phyloP scores from a whole-genome alignment of 495 filamentous ascomycete genomes.

The Daldinia concentrica region DNA sequence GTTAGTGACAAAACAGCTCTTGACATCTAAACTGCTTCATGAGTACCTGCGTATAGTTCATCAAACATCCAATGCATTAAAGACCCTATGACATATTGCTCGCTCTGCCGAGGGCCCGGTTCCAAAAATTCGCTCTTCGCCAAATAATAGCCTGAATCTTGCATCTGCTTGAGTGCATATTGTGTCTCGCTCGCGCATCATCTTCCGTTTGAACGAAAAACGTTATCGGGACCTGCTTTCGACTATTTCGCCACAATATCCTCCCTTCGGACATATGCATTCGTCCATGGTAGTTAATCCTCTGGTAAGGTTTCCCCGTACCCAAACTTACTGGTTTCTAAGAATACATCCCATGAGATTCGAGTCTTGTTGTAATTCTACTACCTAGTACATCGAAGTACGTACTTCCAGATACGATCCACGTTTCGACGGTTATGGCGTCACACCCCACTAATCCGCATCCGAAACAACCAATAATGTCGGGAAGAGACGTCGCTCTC shows the following conservation, averaged over 20 bases:
- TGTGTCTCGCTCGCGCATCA: conserved; percentile 11
- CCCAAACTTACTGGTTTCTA: conserved; percentile 22
- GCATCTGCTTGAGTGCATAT: not conserved
- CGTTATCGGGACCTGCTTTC: conserved; percentile 13
- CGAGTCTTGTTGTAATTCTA: conserved; percentile 8
- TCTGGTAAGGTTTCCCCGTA: not conserved
- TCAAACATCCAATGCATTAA: conserved; percentile 3
- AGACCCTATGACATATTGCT: conserved; percentile 14
- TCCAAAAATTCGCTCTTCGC: not conserved
- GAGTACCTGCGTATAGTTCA: conserved; percentile 9
- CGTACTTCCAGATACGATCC: conserved; percentile 8
- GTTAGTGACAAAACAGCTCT: conserved; percentile 16
- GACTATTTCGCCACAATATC: conserved; percentile 24
- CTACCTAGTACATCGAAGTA: conserved; percentile 7
- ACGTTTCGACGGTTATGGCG: conserved; percentile 34
- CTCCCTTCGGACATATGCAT: not conserved
- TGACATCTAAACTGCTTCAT: conserved; percentile 28
- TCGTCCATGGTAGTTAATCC: not conserved
- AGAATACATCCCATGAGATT: conserved; percentile 33
- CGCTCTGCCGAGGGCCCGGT: conserved; percentile 27
- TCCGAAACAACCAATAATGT: conserved; percentile 27
- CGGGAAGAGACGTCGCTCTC: conserved; percentile 11
- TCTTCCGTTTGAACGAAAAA: conserved; percentile 27
- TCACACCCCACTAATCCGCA: conserved; percentile 19
- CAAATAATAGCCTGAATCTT: conserved; percentile 37